These are phyloP conservation scores for Blastobotrys elegans DNA, from an alignment of 1,139 yeast genomes.

Conservation along the genomic window DNA sequence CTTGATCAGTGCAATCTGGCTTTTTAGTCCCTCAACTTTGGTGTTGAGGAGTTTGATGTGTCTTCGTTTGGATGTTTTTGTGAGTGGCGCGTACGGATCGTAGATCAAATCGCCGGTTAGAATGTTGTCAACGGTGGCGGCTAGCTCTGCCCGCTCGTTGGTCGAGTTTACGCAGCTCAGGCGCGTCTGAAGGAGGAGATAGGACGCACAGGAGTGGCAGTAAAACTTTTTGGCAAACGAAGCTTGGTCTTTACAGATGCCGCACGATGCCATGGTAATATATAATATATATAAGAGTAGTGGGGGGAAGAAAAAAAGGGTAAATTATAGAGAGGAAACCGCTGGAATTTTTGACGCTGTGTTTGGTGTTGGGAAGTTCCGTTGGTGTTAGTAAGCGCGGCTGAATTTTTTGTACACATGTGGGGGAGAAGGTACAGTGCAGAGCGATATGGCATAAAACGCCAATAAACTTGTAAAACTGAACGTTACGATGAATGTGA, in stretches of 20 bases:
- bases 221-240: constrained; percentile 20
- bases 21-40: constrained; percentile 13
- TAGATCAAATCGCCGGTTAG: constrained; percentile 13
- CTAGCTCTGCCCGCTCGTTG: constrained; percentile 25
- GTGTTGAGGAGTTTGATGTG: constrained; percentile 14
- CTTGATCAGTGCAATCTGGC: constrained; percentile 12
- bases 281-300: background rate
- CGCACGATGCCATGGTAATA: constrained; percentile 18
- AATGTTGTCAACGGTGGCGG: constrained; percentile 14
- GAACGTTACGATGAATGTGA: too few species aligned
- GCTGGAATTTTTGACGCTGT: too few species aligned
- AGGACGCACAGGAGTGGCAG: constrained; percentile 31
- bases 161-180: constrained; percentile 29
- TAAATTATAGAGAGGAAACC: too few species aligned
- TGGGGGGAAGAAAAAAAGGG: background rate
- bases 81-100: constrained; percentile 1
- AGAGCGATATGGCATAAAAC: too few species aligned
- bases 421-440: too few species aligned
- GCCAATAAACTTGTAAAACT: too few species aligned
- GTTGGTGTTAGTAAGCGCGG: too few species aligned
- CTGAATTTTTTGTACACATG: too few species aligned
- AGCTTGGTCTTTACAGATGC: constrained; percentile 25
- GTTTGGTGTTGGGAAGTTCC: too few species aligned
- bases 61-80: constrained; percentile 12
- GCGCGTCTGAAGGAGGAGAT: constrained; percentile 25